A percentile compares a stretch with the other conserved stretches of the same genome.
Evolutionary conservation across 371 early-diverging fungal genomes (phyloP).

Genomic region (Phascolomyces articulosus): DNA sequence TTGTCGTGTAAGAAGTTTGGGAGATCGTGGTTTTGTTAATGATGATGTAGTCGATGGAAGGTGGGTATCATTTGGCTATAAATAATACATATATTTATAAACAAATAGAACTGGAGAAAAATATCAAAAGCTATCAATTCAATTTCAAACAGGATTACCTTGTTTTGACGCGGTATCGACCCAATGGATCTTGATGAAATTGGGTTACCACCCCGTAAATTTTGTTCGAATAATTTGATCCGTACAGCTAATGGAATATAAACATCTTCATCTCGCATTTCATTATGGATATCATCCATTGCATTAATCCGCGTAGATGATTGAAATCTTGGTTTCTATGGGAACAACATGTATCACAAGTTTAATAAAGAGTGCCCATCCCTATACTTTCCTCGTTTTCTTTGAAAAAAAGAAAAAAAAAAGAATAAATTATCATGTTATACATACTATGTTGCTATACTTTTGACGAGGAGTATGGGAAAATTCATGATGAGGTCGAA

Average conservation of each 20-base stretch:
- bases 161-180: constrained; percentile 1
- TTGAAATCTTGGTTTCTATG: constrained; percentile 13
- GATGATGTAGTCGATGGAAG: neutral
- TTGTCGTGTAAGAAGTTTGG: constrained; percentile 16
- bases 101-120: neutral
- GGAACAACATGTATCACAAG: neutral
- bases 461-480: no score
- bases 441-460: neutral
- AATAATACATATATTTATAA: neutral
- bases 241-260: constrained; percentile 27
- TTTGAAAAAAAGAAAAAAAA: no score
- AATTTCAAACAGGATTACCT: neutral
- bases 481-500: neutral
- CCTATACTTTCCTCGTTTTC: no score
- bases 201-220: constrained; percentile 7
- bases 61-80: neutral
- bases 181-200: neutral
- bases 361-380: no score
- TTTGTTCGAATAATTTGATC: constrained; percentile 24
- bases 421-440: neutral
- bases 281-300: constrained; percentile 26
- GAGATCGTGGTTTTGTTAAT: constrained; percentile 20
- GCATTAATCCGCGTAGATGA: constrained; percentile 29
- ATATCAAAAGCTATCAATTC: neutral
- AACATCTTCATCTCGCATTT: constrained; percentile 22